These are phyloP conservation scores for Camelina laxa DNA, from an alignment of 345 rosid genomes.

Conservation along the genomic window DNA sequence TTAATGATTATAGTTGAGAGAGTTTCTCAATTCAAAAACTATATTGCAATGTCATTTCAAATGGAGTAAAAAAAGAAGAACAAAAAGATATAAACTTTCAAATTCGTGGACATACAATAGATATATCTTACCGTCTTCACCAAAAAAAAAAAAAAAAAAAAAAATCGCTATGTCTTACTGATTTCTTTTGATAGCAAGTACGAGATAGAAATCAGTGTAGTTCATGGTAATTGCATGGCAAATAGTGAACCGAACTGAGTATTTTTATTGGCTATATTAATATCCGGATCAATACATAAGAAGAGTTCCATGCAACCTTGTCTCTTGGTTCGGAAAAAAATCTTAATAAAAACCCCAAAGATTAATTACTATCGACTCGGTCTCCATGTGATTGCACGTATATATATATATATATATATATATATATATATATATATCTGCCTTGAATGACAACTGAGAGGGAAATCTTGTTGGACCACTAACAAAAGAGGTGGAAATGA, in stretches of 20 bases:
- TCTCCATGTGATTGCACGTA: not conserved
- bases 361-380: not conserved
- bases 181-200: too few relatives aligned
- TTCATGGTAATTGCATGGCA: not conserved
- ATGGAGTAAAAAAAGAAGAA: too few relatives aligned
- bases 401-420: not conserved
- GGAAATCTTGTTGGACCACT: constrained; percentile 17
- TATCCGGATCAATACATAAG: not conserved
- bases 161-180: too few relatives aligned
- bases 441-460: not conserved
- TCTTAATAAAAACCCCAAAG: not conserved
- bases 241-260: not conserved
- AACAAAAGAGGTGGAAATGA: constrained; percentile 20
- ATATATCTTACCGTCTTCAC: too few relatives aligned
- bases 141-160: too few relatives aligned
- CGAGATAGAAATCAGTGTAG: too few relatives aligned
- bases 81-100: too few relatives aligned
- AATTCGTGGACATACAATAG: too few relatives aligned
- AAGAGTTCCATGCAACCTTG: not conserved
- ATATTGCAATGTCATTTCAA: too few relatives aligned
- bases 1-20: too few relatives aligned
- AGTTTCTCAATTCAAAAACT: too few relatives aligned
- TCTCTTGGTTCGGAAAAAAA: not conserved
- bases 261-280: not conserved
- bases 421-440: not conserved